phyloP scores from a whole-genome alignment of 2,329 filamentous ascomycete genomes.

The Colletotrichum sp. region DNA sequence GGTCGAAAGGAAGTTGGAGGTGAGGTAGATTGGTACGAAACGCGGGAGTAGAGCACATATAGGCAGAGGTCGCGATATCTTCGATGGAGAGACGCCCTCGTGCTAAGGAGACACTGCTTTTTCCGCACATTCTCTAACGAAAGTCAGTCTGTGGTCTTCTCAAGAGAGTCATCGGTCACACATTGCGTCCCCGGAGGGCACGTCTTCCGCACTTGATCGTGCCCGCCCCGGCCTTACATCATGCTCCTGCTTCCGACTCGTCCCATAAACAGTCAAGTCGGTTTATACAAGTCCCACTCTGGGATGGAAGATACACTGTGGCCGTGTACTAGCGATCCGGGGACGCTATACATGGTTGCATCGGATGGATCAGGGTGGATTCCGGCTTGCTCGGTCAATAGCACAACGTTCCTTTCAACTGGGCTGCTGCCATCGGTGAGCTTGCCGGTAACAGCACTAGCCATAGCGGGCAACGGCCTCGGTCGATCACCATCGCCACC shows the following conservation, averaged over 20 bases:
- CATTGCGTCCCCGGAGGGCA: neutral
- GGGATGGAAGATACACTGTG: neutral
- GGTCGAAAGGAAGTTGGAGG: neutral
- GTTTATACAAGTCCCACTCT: neutral
- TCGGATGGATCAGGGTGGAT: neutral
- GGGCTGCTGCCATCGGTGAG: neutral
- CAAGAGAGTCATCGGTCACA: neutral
- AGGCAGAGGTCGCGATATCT: neutral
- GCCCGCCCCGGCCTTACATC: neutral
- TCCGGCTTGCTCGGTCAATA: neutral
- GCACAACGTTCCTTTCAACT: neutral
- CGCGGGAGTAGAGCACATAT: slow-evolving; percentile 2
- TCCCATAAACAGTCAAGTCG: neutral
- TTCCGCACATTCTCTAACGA: neutral
- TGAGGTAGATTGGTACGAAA: neutral
- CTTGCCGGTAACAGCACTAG: neutral
- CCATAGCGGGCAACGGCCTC: neutral
- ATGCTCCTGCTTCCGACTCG: neutral
- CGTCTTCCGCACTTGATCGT: neutral
- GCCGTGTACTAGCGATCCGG: neutral
- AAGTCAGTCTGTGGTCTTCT: neutral
- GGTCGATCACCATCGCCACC: neutral
- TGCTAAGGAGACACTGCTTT: neutral
- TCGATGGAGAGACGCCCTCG: neutral
- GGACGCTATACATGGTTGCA: neutral